Percentiles rank a stretch among this genome's conserved stretches.
These are phyloP conservation scores for Podila verticillata DNA, from an alignment of 192 early-diverging fungal species.

Conservation along the genomic window DNA sequence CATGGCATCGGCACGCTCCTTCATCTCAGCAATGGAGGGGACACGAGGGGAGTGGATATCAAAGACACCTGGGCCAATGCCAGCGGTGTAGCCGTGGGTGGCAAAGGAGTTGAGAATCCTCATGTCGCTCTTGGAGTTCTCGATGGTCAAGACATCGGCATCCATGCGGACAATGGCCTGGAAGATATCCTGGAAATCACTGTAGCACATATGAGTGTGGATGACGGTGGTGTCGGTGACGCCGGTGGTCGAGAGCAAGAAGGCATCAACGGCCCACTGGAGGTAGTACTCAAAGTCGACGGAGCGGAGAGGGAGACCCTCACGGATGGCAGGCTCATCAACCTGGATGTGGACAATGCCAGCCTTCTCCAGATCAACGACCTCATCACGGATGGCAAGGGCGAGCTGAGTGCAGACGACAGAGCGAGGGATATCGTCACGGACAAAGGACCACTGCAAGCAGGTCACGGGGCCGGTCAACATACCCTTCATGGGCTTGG, in stretches of 20 bases:
- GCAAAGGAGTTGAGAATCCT: slow-evolving; percentile 93
- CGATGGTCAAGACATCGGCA: slow-evolving; percentile 98
- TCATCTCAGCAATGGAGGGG: slow-evolving; percentile 90
- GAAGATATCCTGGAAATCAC: slow-evolving; percentile 99
- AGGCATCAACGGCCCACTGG: slow-evolving; percentile 94
- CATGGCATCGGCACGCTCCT: slow-evolving; percentile 81
- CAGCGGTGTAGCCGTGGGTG: slow-evolving; percentile 83
- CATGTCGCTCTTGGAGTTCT: slow-evolving; percentile 97
- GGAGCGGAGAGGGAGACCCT: slow-evolving; percentile 93
- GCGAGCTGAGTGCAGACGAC: slow-evolving; percentile 90
- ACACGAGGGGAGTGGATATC: slow-evolving; percentile 99
- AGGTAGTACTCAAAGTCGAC: slow-evolving; percentile 91
- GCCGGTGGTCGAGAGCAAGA: slow-evolving; percentile 89
- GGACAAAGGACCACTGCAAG: slow-evolving; percentile 98
- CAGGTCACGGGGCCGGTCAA: slow-evolving; percentile 98
- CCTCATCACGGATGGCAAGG: slow-evolving; percentile 96
- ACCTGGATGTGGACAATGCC: slow-evolving; percentile 96
- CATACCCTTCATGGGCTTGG: slow-evolving; percentile 98
- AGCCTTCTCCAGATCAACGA: slow-evolving; percentile 90
- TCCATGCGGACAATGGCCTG: slow-evolving; percentile 91
- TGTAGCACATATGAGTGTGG: slow-evolving; percentile 99
- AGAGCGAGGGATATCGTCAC: slow-evolving; percentile 92
- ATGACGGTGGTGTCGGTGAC: slow-evolving; percentile 92
- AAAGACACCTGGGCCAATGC: slow-evolving; percentile 96
- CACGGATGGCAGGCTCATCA: slow-evolving; percentile 99